Base-by-base conservation (phyloP, 352 stramenopile species). In the Phytophthora pluvialis region DNA sequence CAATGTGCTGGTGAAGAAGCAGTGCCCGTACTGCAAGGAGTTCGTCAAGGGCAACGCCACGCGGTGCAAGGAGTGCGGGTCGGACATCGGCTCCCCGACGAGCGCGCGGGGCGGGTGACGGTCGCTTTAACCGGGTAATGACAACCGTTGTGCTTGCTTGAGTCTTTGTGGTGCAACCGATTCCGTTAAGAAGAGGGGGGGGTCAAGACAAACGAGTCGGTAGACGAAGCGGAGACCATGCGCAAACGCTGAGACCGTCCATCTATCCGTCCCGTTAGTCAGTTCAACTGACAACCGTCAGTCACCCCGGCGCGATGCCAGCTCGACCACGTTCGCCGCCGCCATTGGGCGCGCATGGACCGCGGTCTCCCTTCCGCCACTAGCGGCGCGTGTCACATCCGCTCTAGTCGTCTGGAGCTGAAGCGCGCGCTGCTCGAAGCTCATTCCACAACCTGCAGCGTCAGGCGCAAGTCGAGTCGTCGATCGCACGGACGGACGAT, bases 1-100 rank as follows among this genome's bases (percentile, higher is more conserved):
- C 52, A 76, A 74, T 35, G 77, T 88, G 51, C 58, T 75, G 33
- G 67, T 83, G 46, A 82, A 85, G 61, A 80, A 80, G 39, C 75
- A 84, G 52, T 88, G 79, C 51, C 75, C 74, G 10, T 78, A 73
- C 45, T 88, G 79, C 65, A 85, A 86, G 52, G 79, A 88, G 53
- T 84, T 83, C 45, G 69, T 88, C 44, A 80, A 79, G 45, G 77
- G 42, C 11, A 28, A 47, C n/a, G 80, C 26, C 71, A 64, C 25
- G 72, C 80, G 64, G 6, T 47, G 21, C 57, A 67, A 57, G 49
- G 26, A 72, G 10, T 72, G 64, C 38, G 39, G 57, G 44, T 59
- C 64, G 0, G 50, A 60, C 25, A 63, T 67, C 15, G 54, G 31
- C 13, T 33, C 6, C 15, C 25, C 42, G 16, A 12, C 54, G 33